These are phyloP conservation scores for Colletotrichum sp. DNA, from an alignment of 2,329 filamentous ascomycete genomes.

Conservation along the genomic window DNA sequence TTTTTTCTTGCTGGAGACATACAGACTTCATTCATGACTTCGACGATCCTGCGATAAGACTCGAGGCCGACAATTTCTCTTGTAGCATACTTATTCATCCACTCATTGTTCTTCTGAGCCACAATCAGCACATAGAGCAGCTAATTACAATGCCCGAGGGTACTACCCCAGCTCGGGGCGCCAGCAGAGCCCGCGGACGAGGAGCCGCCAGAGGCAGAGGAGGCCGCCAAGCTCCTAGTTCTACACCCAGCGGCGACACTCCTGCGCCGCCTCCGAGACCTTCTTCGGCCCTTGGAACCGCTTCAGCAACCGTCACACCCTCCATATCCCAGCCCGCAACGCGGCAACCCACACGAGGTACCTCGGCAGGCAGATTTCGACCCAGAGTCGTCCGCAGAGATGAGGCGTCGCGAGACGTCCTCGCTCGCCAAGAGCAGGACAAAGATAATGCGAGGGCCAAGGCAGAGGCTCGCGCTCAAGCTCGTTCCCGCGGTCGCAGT, in stretches of 20 bases:
- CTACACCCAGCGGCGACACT: constrained; percentile 1
- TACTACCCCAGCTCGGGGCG: constrained; percentile 14
- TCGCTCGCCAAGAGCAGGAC: constrained; percentile 50
- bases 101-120: not conserved
- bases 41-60: not conserved
- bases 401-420: constrained; percentile 52
- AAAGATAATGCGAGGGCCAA: constrained; percentile 36
- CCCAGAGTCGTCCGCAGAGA: constrained; percentile 56
- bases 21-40: not conserved
- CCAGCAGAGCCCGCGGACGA: constrained; percentile 20
- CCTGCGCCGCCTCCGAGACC: not conserved
- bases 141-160: constrained; percentile 16
- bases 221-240: constrained; percentile 3
- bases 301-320: not conserved
- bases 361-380: constrained; percentile 46
- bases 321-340: constrained; percentile 31
- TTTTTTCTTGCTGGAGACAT: not conserved
- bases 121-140: not conserved
- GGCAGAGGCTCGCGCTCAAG: constrained; percentile 22
- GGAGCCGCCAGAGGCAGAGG: constrained; percentile 19
- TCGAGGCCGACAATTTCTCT: not conserved
- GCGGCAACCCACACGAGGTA: constrained; percentile 39
- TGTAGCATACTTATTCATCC: not conserved
- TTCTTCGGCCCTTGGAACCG: not conserved
- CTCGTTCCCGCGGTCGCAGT: constrained; percentile 33